phyloP scores from a whole-genome alignment of 129 eudicot species.

The Escallonia herrerae region DNA sequence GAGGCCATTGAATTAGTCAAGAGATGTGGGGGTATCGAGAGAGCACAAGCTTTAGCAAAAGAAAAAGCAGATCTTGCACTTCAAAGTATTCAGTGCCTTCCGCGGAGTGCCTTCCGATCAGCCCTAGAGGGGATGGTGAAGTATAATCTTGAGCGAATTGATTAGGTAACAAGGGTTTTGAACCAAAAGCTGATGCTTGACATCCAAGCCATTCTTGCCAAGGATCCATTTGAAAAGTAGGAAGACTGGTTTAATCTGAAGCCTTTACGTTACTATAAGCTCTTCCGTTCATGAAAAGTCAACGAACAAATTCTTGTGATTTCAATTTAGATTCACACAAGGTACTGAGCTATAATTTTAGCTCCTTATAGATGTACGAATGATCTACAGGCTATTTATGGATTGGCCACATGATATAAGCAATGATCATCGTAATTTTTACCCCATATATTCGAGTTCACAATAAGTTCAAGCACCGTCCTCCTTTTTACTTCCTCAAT shows the following conservation, averaged over 20 bases:
- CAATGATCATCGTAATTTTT: no score
- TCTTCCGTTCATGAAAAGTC: background rate
- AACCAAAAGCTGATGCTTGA: background rate
- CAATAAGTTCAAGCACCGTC: no score
- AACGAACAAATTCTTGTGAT: no score
- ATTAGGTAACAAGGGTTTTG: conserved; percentile 17
- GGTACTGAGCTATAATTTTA: no score
- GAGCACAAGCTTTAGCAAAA: conserved; percentile 53
- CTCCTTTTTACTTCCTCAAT: no score
- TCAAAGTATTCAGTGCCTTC: conserved; percentile 61
- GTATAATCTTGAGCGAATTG: conserved; percentile 72
- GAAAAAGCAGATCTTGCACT: conserved; percentile 74
- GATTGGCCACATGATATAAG: no score
- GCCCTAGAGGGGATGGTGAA: conserved; percentile 80
- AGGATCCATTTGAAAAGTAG: background rate
- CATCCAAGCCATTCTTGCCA: conserved; percentile 7
- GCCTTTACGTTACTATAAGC: conserved; percentile 7
- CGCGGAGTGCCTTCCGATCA: conserved; percentile 50
- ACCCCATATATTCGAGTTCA: no score
- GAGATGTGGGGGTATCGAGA: conserved; percentile 63
- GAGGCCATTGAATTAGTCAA: conserved; percentile 69
- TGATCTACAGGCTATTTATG: no score
- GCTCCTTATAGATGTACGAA: no score
- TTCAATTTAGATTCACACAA: no score
- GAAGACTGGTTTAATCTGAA: conserved; percentile 9